phyloP scores from a whole-genome alignment of 2,329 filamentous ascomycete genomes.

The Trichoderma sp. region DNA sequence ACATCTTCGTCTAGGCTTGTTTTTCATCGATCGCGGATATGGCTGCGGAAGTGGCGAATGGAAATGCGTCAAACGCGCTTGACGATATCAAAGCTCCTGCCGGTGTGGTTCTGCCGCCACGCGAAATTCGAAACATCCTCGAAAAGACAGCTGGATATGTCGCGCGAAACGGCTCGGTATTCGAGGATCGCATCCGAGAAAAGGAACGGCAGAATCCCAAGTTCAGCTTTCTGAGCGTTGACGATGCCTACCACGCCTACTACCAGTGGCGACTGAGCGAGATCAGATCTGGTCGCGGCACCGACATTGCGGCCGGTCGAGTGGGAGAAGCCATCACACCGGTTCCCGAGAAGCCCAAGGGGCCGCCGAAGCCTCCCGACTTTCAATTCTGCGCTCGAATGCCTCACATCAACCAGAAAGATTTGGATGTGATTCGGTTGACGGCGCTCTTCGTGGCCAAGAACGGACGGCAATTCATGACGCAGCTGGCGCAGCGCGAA shows the following conservation, averaged over 20 bases:
- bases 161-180: slow-evolving; percentile 63
- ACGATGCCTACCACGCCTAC: slow-evolving; percentile 82
- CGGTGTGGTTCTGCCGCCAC: slow-evolving; percentile 85
- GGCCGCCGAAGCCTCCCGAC: slow-evolving; percentile 79
- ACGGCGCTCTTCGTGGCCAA: slow-evolving; percentile 92
- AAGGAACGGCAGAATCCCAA: slow-evolving; percentile 85
- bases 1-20: too few relatives aligned
- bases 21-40: slow-evolving; percentile 23
- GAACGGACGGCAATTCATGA: slow-evolving; percentile 90
- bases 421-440: slow-evolving; percentile 70
- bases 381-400: slow-evolving; percentile 95
- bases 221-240: slow-evolving; percentile 78
- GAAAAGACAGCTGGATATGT: slow-evolving; percentile 96
- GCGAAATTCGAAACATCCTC: slow-evolving; percentile 77
- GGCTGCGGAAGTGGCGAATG: slow-evolving; percentile 45
- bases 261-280: slow-evolving; percentile 90
- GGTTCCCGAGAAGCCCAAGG: slow-evolving; percentile 62
- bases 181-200: slow-evolving; percentile 81
- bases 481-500: slow-evolving; percentile 82
- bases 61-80: slow-evolving; percentile 51
- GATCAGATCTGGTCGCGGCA: slow-evolving; percentile 79
- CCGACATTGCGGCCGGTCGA: slow-evolving; percentile 72
- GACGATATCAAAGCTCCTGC: slow-evolving; percentile 75
- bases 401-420: slow-evolving; percentile 94
- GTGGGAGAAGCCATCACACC: slow-evolving; percentile 58